These are phyloP conservation scores for Epithemia pelagica DNA, from an alignment of 108 stramenopile genomes.

Conservation along the genomic window DNA sequence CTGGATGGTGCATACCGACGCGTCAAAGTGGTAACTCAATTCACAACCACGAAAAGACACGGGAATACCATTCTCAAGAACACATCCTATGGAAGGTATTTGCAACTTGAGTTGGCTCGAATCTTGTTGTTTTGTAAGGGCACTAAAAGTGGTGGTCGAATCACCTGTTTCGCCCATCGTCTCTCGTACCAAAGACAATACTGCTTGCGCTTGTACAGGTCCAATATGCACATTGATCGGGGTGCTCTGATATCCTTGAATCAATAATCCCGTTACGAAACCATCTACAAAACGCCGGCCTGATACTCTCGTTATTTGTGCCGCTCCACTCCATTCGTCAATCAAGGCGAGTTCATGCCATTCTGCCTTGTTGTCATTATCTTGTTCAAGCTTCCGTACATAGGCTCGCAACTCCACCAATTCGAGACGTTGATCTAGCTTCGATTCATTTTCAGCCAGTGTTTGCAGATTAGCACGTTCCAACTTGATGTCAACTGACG, in stretches of 20 bases:
- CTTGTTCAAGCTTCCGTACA: background rate
- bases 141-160: background rate
- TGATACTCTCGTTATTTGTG: background rate
- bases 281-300: slow-evolving; percentile 3
- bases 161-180: background rate
- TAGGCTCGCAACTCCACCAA: background rate
- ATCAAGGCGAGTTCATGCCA: background rate
- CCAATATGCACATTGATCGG: background rate
- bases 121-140: background rate
- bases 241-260: background rate
- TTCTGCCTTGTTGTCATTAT: background rate
- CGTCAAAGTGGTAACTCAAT: background rate
- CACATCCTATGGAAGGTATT: background rate
- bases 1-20: background rate
- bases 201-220: background rate
- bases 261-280: background rate
- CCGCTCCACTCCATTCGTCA: background rate
- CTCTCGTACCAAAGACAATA: background rate
- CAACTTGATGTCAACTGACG: background rate
- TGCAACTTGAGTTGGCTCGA: background rate
- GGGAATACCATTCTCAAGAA: background rate
- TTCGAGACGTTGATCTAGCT: background rate
- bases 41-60: background rate
- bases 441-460: background rate
- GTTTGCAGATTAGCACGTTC: background rate